A percentile compares a stretch with the other conserved stretches of the same genome.
phyloP scores from a whole-genome alignment of 352 stramenopile genomes.

The Hyaloperonospora brassicae region DNA sequence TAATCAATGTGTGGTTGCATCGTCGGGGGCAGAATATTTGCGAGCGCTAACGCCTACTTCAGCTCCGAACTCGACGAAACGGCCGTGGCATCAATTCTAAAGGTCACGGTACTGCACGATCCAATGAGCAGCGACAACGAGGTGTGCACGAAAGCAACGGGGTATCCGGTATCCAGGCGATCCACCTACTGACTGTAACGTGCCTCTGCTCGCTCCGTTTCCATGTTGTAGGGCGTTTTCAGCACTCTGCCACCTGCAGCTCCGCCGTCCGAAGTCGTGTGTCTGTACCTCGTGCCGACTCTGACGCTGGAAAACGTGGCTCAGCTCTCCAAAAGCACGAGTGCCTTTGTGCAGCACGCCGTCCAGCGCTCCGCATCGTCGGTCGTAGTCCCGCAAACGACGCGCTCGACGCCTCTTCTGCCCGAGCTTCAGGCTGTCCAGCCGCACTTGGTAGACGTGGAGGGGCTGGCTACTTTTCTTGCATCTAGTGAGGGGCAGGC shows the following conservation, averaged over 20 bases:
- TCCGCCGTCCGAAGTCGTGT: conserved; percentile 38
- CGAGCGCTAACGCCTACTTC: conserved; percentile 36
- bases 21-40: conserved; percentile 32
- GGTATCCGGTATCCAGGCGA: too few relatives aligned
- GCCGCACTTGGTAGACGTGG: conserved; percentile 20
- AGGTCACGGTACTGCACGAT: conserved; percentile 21
- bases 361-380: conserved; percentile 45
- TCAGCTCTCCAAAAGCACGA: conserved; percentile 20
- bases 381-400: conserved; percentile 69
- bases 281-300: conserved; percentile 45
- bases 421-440: conserved; percentile 15
- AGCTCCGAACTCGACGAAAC: conserved; percentile 37
- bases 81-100: conserved; percentile 29
- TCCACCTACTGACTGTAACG: too few relatives aligned
- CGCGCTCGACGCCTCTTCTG: conserved; percentile 36
- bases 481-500: conserved; percentile 18
- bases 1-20: too few relatives aligned
- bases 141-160: conserved; percentile 13
- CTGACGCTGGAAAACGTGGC: conserved; percentile 39
- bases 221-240: conserved; percentile 29
- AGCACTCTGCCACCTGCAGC: conserved; percentile 13
- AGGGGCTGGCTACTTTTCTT: conserved; percentile 30
- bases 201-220: conserved; percentile 1
- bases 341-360: conserved; percentile 42
- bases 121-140: conserved; percentile 28